Evolutionary conservation across 1,284 basidiomycete genomes (phyloP).

Genomic region (Puccinia coronata): DNA sequence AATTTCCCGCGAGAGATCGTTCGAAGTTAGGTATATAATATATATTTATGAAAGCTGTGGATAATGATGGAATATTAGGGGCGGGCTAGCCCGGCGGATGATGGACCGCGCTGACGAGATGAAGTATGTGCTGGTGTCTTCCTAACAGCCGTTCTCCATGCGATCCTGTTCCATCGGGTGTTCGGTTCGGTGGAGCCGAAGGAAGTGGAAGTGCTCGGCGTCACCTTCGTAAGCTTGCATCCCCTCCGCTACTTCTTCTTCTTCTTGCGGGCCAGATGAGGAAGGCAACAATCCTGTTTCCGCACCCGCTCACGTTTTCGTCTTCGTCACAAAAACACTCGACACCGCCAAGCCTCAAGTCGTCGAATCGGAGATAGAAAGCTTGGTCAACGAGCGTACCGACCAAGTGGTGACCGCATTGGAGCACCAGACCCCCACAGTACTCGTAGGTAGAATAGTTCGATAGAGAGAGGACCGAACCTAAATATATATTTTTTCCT

Average conservation of each 20-base stretch:
- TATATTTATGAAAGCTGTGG: background rate
- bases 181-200: slow-evolving; percentile 13
- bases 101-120: too few species aligned
- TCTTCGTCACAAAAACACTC: background rate
- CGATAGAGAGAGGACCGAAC: too few species aligned
- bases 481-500: too few species aligned
- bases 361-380: slow-evolving; percentile 28
- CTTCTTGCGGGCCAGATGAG: too few species aligned
- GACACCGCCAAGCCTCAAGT: slow-evolving; percentile 9
- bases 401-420: slow-evolving; percentile 11
- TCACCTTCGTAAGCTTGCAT: slow-evolving; percentile 16
- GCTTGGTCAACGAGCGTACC: slow-evolving; percentile 16
- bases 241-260: too few species aligned
- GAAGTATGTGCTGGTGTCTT: too few species aligned
- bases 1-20: slow-evolving; percentile 2
- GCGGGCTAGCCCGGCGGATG: background rate
- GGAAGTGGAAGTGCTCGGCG: slow-evolving; percentile 9
- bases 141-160: slow-evolving; percentile 14
- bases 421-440: slow-evolving; percentile 28
- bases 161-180: slow-evolving; percentile 8
- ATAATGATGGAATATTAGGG: background rate
- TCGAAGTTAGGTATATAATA: slow-evolving; percentile 5
- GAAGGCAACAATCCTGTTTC: too few species aligned
- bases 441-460: background rate
- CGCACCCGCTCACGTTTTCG: too few species aligned